Base-by-base conservation (phyloP, 345 rosid species). In the Populus deltoides region DNA sequence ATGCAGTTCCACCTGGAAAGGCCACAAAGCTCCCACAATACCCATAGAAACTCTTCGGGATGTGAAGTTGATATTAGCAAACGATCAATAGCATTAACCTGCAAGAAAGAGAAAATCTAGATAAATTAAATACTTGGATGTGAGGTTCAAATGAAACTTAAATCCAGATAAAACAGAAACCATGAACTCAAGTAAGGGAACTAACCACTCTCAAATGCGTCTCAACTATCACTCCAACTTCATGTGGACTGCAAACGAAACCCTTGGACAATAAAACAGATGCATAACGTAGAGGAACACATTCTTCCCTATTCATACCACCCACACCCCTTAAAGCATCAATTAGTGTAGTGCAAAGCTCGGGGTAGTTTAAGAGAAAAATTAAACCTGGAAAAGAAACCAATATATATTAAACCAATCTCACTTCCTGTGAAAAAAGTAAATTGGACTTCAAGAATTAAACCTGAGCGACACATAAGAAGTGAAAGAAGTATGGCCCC, bases 1-100 rank as follows among this genome's bases (percentile, higher is more conserved):
- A 71, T 49, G 29, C 9, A 74, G 33, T 51, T 76, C 70, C 78
- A 93, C 99, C 99, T 96, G 45, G 97, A 92, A 57, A 93, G 88
- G 74, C 92, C 98, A 84, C 97, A 94, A 51, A 96, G 89, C 86
- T 96, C 99, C 99, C 99, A 93, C 68, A 93, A 86, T 74, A 90
- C 93, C 98, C 98, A 92, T 67, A 96, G 81, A 87, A 96, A 93
- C 78, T 96, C 99, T 87, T 96, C 99, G 20, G 98, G 87, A 61
- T 90, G 97, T 51, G 91, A 93, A 74, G 89, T 81, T 43, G 92
- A 87, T 73, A 81, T 80, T 67, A 96, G 92, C 88, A 96, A 90
- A 65, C 94, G 88, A 86, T 96, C 97, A 68, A 92, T 82, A 35
- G 97, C 98, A 76, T 87, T 90, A 73, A 93, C 96, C 99, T 96